phyloP scores from a whole-genome alignment of 2,329 filamentous ascomycete species.

The Nemania serpens region DNA sequence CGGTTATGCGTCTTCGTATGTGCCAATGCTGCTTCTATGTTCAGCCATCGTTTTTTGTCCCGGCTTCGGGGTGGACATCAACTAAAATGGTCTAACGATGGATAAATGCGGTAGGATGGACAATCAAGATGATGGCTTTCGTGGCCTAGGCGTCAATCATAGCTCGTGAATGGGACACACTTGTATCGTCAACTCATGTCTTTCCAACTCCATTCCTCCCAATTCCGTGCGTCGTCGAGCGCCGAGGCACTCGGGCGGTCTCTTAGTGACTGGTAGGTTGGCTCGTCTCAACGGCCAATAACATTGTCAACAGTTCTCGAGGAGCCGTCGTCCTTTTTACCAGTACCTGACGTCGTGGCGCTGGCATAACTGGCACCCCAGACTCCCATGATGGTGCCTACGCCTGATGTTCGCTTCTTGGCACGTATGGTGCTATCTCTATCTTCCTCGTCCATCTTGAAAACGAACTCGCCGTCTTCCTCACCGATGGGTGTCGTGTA shows the following conservation, averaged over 20 bases:
- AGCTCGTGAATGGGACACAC: slow-evolving; percentile 14
- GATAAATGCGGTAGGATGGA: slow-evolving; percentile 11
- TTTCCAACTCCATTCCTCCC: slow-evolving; percentile 11
- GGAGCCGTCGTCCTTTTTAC: slow-evolving; percentile 39
- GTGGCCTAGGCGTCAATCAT: slow-evolving; percentile 20
- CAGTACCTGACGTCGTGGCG: slow-evolving; percentile 34
- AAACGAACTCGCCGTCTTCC: slow-evolving; percentile 67
- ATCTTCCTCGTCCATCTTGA: slow-evolving; percentile 68
- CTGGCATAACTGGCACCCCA: slow-evolving; percentile 44
- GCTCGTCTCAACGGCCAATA: slow-evolving; percentile 35
- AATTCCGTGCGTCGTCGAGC: slow-evolving; percentile 9
- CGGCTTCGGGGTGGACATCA: slow-evolving; percentile 6
- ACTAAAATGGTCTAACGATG: slow-evolving; percentile 14
- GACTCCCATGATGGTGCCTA: slow-evolving; percentile 36
- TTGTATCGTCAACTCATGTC: slow-evolving; percentile 12
- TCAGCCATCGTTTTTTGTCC: slow-evolving; percentile 18
- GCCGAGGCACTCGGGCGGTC: slow-evolving; percentile 5
- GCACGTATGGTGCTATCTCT: slow-evolving; percentile 50
- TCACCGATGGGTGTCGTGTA: slow-evolving; percentile 70
- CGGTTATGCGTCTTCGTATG: slow-evolving; percentile 29
- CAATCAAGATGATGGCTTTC: slow-evolving; percentile 23
- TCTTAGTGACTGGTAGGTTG: not conserved
- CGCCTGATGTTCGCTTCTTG: slow-evolving; percentile 55
- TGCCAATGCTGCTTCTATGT: slow-evolving; percentile 25
- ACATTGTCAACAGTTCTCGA: slow-evolving; percentile 39